Evolutionary conservation across 192 early-diverging fungal genomes (phyloP).

Genomic region (Phlyctochytrium bullatum): DNA sequence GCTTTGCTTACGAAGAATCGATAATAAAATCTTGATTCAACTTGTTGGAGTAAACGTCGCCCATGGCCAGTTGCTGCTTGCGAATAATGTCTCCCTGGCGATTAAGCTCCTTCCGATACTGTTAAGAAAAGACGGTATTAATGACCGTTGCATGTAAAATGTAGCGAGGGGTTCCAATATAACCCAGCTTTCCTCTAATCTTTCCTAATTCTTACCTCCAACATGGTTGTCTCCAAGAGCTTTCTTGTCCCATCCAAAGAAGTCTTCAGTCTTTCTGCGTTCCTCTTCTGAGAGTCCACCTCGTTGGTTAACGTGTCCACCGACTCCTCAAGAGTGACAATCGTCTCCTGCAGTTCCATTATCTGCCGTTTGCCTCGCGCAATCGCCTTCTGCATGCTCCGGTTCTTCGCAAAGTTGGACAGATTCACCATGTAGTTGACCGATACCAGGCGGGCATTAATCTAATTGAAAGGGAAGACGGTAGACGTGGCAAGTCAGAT

Average conservation of each 20-base stretch:
- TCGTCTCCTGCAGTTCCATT: slow-evolving; percentile 37
- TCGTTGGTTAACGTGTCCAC: slow-evolving; percentile 13
- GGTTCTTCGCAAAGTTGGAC: slow-evolving; percentile 41
- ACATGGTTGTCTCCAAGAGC: slow-evolving; percentile 31
- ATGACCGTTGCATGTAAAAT: background rate
- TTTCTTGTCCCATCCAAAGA: slow-evolving; percentile 13
- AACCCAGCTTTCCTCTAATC: too few relatives aligned
- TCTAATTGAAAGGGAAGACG: slow-evolving; percentile 8
- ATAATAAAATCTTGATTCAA: slow-evolving; percentile 42
- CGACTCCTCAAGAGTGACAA: slow-evolving; percentile 25
- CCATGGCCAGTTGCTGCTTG: slow-evolving; percentile 30
- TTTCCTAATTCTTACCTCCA: slow-evolving; percentile 29
- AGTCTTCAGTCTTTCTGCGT: slow-evolving; percentile 9
- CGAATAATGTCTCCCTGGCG: slow-evolving; percentile 30
- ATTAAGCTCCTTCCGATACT: slow-evolving; percentile 38
- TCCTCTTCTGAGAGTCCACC: slow-evolving; percentile 10
- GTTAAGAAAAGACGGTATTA: background rate
- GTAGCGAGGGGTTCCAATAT: too few relatives aligned
- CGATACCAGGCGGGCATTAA: slow-evolving; percentile 37
- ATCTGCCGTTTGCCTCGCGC: slow-evolving; percentile 31
- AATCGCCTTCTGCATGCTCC: slow-evolving; percentile 30
- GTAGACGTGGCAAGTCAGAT: background rate
- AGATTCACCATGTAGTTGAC: slow-evolving; percentile 44
- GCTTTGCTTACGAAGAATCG: slow-evolving; percentile 20
- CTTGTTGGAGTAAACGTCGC: slow-evolving; percentile 31